Percentiles rank a stretch among this genome's conserved stretches.
phyloP scores from a whole-genome alignment of 23 red algal genomes.

The Gracilaria caudata region DNA sequence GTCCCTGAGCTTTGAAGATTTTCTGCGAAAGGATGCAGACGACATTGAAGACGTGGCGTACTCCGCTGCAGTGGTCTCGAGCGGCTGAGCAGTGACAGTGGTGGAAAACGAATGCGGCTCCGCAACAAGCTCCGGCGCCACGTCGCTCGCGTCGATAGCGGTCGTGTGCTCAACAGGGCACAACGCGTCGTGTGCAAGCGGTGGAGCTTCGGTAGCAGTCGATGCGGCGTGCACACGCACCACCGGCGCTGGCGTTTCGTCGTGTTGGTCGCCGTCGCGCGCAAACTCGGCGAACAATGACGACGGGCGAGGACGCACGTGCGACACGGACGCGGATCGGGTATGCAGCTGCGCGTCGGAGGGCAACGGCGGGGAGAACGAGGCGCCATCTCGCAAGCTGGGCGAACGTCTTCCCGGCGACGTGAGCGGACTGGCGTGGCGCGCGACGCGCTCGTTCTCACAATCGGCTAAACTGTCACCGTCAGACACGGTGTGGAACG shows the following conservation, averaged over 20 bases:
- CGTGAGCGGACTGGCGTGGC: slow-evolving; percentile 28
- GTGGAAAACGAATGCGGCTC: neutral
- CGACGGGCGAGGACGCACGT: neutral
- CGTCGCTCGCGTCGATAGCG: neutral
- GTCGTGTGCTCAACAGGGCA: neutral
- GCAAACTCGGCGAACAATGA: neutral
- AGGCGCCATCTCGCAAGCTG: neutral
- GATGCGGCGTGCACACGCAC: too few relatives aligned
- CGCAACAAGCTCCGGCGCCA: neutral
- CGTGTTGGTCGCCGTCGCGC: too few relatives aligned
- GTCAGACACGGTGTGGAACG: slow-evolving; percentile 11
- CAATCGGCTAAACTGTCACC: neutral
- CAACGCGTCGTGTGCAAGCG: neutral
- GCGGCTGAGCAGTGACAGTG: neutral
- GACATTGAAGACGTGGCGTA: slow-evolving; percentile 4
- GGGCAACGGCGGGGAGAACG: neutral
- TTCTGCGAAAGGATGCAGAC: neutral
- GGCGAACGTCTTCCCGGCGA: slow-evolving; percentile 35
- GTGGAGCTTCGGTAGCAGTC: too few relatives aligned
- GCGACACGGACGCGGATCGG: neutral
- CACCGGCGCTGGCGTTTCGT: too few relatives aligned
- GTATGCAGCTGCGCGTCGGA: neutral
- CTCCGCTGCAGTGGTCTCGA: neutral
- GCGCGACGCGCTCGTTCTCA: neutral
- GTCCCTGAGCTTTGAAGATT: neutral